Evolutionary conservation across 768 basidiomycete species (phyloP).

Genomic region (Agrocybe praecox): DNA sequence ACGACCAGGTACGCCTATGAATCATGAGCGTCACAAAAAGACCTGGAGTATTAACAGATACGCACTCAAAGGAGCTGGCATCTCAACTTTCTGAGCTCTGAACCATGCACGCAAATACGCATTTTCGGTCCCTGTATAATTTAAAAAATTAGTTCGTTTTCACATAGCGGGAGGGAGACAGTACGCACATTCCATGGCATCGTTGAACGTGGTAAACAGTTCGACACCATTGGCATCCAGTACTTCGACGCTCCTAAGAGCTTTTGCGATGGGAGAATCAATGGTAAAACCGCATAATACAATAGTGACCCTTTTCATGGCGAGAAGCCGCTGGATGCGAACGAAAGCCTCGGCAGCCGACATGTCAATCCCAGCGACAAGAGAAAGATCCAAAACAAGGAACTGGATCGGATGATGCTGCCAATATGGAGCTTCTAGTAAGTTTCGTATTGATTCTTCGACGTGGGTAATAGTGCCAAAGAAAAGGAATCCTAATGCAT

Average conservation of each 20-base stretch:
- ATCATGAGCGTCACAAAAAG: slow-evolving; percentile 4
- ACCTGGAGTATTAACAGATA: slow-evolving; percentile 1
- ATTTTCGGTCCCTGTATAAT: slow-evolving; percentile 84
- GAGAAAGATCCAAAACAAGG: slow-evolving; percentile 83
- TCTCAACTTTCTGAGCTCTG: slow-evolving; percentile 62
- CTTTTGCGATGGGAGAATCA: slow-evolving; percentile 67
- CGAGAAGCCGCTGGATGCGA: slow-evolving; percentile 80
- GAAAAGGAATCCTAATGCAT: slow-evolving; percentile 71
- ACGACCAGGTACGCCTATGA: slow-evolving; percentile 58
- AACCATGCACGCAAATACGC: slow-evolving; percentile 86
- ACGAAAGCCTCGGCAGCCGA: slow-evolving; percentile 95
- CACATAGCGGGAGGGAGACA: not conserved
- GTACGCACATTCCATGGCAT: slow-evolving; percentile 88
- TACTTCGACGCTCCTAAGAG: slow-evolving; percentile 78
- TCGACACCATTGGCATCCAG: slow-evolving; percentile 81
- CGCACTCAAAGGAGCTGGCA: slow-evolving; percentile 44
- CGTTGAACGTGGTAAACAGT: slow-evolving; percentile 78
- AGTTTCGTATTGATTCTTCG: slow-evolving; percentile 80
- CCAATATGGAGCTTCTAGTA: slow-evolving; percentile 76
- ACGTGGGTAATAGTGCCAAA: slow-evolving; percentile 92
- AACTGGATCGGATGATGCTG: slow-evolving; percentile 80
- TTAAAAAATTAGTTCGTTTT: not conserved
- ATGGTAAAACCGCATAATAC: slow-evolving; percentile 84
- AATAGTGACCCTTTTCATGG: slow-evolving; percentile 75
- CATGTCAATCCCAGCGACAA: slow-evolving; percentile 91